Evolutionary conservation across 106 monocot species (phyloP).

Genomic region (Dendrobium huoshanense): DNA sequence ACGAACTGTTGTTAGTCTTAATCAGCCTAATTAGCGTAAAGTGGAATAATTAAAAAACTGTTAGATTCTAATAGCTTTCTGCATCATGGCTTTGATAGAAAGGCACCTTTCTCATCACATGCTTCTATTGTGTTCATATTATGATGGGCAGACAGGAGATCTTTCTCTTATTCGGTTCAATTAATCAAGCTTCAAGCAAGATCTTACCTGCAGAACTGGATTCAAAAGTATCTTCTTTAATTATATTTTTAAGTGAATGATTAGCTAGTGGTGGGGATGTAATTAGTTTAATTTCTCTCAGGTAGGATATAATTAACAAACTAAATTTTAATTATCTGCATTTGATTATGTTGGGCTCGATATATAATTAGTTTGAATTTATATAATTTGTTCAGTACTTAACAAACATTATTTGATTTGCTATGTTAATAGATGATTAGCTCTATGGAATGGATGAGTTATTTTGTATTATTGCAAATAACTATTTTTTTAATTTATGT

Average conservation of each 20-base stretch:
- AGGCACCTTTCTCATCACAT: neutral
- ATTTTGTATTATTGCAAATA: no score
- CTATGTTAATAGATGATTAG: no score
- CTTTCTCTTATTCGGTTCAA: neutral
- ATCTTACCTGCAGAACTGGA: neutral
- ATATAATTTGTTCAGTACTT: no score
- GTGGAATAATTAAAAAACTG: neutral
- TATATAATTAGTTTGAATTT: no score
- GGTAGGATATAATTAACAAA: no score
- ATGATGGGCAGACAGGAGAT: neutral
- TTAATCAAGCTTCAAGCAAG: neutral
- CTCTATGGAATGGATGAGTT: no score
- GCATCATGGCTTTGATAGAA: neutral
- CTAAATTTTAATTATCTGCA: no score
- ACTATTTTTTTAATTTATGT: no score
- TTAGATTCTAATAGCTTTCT: neutral
- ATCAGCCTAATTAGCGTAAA: neutral
- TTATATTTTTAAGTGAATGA: neutral
- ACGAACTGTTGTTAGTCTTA: neutral
- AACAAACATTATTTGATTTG: no score
- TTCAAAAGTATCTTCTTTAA: no score
- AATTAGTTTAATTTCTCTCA: no score
- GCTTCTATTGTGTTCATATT: neutral
- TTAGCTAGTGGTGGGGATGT: neutral
- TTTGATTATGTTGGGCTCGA: no score